phyloP scores from a whole-genome alignment of 306 rosid genomes.

The Pterocarpus macrocarpus region DNA sequence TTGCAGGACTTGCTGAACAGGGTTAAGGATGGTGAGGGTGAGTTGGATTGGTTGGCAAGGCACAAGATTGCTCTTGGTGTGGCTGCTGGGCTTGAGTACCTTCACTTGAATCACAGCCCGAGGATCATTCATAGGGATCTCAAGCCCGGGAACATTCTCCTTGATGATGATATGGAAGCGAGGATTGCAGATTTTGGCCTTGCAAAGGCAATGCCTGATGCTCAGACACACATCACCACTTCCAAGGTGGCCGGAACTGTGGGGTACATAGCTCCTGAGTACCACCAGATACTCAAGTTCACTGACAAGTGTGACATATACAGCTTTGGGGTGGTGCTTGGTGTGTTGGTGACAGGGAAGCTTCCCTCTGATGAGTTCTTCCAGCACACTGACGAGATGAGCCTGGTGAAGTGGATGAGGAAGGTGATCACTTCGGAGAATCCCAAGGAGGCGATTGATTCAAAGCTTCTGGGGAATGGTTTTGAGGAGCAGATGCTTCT shows the following conservation, averaged over 20 bases:
- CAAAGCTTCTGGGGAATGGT: constrained; percentile 68
- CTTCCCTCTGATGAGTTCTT: constrained; percentile 83
- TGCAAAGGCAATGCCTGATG: constrained; percentile 86
- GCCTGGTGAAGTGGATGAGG: constrained; percentile 86
- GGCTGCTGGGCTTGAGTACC: constrained; percentile 88
- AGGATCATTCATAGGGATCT: constrained; percentile 88
- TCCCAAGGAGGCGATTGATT: constrained; percentile 71
- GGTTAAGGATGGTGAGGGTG: constrained; percentile 51
- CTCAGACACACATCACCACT: constrained; percentile 72
- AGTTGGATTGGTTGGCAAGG: constrained; percentile 76
- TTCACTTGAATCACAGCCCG: constrained; percentile 73
- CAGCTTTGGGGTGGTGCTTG: constrained; percentile 87
- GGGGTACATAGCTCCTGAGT: constrained; percentile 93
- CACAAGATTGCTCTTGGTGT: constrained; percentile 78
- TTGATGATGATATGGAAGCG: constrained; percentile 93
- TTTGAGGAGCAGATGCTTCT: constrained; percentile 92
- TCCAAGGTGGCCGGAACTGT: constrained; percentile 86
- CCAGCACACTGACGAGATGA: constrained; percentile 71
- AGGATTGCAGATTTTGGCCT: constrained; percentile 95
- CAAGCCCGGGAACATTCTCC: constrained; percentile 81
- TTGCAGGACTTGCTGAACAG: constrained; percentile 61
- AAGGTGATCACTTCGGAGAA: constrained; percentile 70
- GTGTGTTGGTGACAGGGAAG: constrained; percentile 81
- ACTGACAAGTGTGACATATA: constrained; percentile 93
- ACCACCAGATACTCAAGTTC: constrained; percentile 86